Conservation (phyloP, 805 yeast genomes). For the Kuraishia ogatae region DNA sequence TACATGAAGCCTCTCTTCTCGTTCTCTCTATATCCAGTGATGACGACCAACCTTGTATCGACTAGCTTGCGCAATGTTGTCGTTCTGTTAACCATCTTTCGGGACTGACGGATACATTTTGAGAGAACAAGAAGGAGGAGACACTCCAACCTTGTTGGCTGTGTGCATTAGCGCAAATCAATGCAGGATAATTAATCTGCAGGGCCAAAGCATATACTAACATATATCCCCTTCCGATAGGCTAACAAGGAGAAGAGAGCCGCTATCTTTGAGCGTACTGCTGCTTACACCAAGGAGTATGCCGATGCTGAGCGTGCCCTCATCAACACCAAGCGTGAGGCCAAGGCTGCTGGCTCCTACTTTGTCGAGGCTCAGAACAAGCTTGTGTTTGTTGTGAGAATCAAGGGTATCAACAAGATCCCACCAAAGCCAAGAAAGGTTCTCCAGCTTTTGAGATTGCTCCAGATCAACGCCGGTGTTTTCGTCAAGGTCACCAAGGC, state of each 20-base stretch:
- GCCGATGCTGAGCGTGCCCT: conserved; percentile 84
- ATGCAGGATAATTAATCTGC: too few relatives aligned
- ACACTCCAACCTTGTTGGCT: too few relatives aligned
- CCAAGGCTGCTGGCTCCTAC: conserved; percentile 90
- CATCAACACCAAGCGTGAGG: conserved; percentile 83
- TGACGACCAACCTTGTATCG: conserved; percentile 45
- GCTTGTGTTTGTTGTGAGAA: conserved; percentile 93
- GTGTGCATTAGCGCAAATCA: too few relatives aligned
- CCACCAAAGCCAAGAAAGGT: conserved; percentile 99
- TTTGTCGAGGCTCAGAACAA: conserved; percentile 92
- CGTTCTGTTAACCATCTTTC: conserved; percentile 77
- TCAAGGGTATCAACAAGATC: conserved; percentile 98
- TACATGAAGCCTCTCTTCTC: too few relatives aligned
- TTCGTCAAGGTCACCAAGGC: conserved; percentile 95
- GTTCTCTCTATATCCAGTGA: conserved; percentile 16
- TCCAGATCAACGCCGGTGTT: conserved; percentile 92
- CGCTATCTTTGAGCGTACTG: conserved; percentile 75
- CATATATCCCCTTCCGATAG: conserved; percentile 17
- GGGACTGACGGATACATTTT: conserved; percentile 46
- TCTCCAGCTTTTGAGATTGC: conserved; percentile 85
- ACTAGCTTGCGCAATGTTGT: conserved; percentile 71
- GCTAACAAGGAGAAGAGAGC: conserved; percentile 38
- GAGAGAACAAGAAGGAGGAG: too few relatives aligned
- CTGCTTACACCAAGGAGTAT: conserved; percentile 95
- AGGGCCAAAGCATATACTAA: too few relatives aligned